Evolutionary conservation across 1,284 basidiomycete species (phyloP).

Genomic region (Naganishia sp.): DNA sequence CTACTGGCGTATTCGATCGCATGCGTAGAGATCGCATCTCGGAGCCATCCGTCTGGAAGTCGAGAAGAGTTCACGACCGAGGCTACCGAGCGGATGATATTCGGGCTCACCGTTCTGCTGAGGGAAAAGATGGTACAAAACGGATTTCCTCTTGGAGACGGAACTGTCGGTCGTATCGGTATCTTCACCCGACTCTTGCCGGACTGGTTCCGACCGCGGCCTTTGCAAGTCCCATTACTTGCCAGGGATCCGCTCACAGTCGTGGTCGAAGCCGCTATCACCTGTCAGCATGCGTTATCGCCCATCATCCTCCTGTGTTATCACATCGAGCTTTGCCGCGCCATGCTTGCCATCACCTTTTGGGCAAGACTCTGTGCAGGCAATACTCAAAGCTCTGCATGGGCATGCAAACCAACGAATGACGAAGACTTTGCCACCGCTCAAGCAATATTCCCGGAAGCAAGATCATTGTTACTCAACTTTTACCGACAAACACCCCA

Average conservation of each 20-base stretch:
- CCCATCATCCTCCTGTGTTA: slow-evolving; percentile 82
- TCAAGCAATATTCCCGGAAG: slow-evolving; percentile 72
- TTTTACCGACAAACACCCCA: slow-evolving; percentile 37
- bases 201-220: slow-evolving; percentile 79
- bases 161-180: slow-evolving; percentile 72
- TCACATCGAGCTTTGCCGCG: slow-evolving; percentile 81
- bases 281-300: slow-evolving; percentile 81
- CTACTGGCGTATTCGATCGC: slow-evolving; percentile 84
- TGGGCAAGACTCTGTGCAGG: slow-evolving; percentile 48
- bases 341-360: slow-evolving; percentile 70
- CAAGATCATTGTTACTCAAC: slow-evolving; percentile 54
- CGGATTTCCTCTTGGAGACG: slow-evolving; percentile 56
- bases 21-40: slow-evolving; percentile 75
- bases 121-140: slow-evolving; percentile 24
- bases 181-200: slow-evolving; percentile 83
- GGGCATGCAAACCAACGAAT: slow-evolving; percentile 60
- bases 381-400: slow-evolving; percentile 70
- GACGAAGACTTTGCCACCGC: slow-evolving; percentile 40
- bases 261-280: slow-evolving; percentile 81
- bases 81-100: slow-evolving; percentile 71
- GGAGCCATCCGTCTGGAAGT: slow-evolving; percentile 60
- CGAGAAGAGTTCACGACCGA: slow-evolving; percentile 69
- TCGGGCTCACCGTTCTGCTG: slow-evolving; percentile 70
- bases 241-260: slow-evolving; percentile 83
- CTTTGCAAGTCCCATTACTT: slow-evolving; percentile 73